Percentiles rank a stretch among this genome's conserved stretches.
phyloP scores from a whole-genome alignment of 2,329 filamentous ascomycete species.

The Ceratocystis lukuohia region DNA sequence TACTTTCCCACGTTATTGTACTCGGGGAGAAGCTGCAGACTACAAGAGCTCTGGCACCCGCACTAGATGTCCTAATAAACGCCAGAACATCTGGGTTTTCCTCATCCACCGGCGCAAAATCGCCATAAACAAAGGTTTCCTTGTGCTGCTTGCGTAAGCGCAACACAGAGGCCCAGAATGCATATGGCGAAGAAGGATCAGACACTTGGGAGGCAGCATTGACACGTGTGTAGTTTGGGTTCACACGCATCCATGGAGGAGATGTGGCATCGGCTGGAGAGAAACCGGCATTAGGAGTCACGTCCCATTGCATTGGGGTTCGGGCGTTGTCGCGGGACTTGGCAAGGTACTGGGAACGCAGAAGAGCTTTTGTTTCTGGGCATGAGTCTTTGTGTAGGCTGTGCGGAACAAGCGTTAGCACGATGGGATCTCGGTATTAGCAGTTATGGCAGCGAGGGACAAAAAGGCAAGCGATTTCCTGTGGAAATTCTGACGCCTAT shows the following conservation, averaged over 20 bases:
- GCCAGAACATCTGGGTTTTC: slow-evolving; percentile 29
- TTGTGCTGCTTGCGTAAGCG: slow-evolving; percentile 44
- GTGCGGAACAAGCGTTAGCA: neutral
- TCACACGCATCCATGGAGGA: slow-evolving; percentile 57
- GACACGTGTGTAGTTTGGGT: slow-evolving; percentile 47
- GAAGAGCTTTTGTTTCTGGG: slow-evolving; percentile 28
- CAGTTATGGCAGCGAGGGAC: neutral
- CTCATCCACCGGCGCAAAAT: slow-evolving; percentile 26
- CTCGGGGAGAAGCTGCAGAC: slow-evolving; percentile 30
- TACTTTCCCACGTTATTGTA: slow-evolving; percentile 25
- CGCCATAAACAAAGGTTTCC: slow-evolving; percentile 54
- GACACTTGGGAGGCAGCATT: slow-evolving; percentile 46
- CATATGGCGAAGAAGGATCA: slow-evolving; percentile 39
- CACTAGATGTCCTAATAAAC: slow-evolving; percentile 27
- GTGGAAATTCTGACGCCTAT: neutral
- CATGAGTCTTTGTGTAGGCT: slow-evolving; percentile 30
- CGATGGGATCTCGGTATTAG: slow-evolving; percentile 3
- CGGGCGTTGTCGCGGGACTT: slow-evolving; percentile 57
- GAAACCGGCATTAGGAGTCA: slow-evolving; percentile 49
- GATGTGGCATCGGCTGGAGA: slow-evolving; percentile 30
- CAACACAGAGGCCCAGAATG: slow-evolving; percentile 50
- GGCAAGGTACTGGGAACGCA: slow-evolving; percentile 37
- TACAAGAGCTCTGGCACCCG: slow-evolving; percentile 27
- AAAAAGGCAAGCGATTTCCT: neutral
- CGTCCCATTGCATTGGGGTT: slow-evolving; percentile 59